Conservation (phyloP, 805 yeast genomes). For the Blastobotrys americana region DNA sequence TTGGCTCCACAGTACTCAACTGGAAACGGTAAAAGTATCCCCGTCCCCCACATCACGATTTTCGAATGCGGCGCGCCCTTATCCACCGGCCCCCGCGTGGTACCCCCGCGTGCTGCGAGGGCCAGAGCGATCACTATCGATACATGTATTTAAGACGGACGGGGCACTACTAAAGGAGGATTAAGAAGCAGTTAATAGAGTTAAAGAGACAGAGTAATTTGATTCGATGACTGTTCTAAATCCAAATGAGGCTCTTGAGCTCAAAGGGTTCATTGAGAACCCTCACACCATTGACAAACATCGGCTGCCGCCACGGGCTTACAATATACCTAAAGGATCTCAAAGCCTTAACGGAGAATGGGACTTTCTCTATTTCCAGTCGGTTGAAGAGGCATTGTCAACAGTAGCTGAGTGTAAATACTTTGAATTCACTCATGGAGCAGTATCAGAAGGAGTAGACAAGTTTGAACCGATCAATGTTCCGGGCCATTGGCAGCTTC, state of each 20-base stretch:
- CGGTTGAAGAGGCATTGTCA: neutral
- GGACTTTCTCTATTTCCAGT: conserved; percentile 14
- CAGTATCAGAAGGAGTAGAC: conserved; percentile 2
- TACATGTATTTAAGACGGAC: too few species aligned
- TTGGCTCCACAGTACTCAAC: too few species aligned
- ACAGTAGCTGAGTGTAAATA: conserved; percentile 6
- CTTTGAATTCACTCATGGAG: conserved; percentile 7
- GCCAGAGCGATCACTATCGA: too few species aligned
- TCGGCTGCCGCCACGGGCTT: conserved; percentile 16
- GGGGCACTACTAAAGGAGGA: too few species aligned
- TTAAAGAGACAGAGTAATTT: too few species aligned
- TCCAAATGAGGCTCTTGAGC: neutral
- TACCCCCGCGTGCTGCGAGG: too few species aligned
- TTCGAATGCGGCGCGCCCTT: too few species aligned
- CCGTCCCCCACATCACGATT: too few species aligned
- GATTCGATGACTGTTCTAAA: too few species aligned
- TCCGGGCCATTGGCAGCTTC: conserved; percentile 34
- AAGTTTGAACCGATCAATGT: conserved; percentile 23
- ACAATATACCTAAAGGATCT: conserved; percentile 10
- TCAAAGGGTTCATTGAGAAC: conserved; percentile 8
- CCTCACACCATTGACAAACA: conserved; percentile 10
- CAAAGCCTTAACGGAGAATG: conserved; percentile 22
- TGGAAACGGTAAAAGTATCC: too few species aligned
- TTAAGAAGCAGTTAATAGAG: too few species aligned
- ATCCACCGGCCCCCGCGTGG: too few species aligned